Base-by-base conservation (phyloP, 805 yeast species). In the Candida namnaoensis region DNA sequence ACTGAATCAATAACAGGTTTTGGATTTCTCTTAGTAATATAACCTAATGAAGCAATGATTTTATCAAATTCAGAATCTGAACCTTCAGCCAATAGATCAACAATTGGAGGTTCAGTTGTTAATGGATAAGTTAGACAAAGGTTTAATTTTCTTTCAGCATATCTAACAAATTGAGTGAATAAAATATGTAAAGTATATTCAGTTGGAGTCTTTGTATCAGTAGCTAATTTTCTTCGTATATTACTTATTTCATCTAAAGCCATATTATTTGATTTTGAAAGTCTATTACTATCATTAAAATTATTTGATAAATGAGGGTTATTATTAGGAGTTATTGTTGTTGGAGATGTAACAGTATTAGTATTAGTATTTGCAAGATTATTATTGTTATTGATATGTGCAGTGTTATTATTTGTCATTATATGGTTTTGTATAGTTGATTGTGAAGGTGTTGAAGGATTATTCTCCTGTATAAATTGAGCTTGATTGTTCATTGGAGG, bases 1-100 rank as follows among this genome's bases (percentile, higher is more conserved):
- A 93, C 95, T 7, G 95, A 88, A 60, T 93, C 99, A 32, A 95
- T 88, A 1, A 93, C 96, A 0, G 96, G 95, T 55, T 88, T 90
- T 0, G 98, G 97, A 49, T 88, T 86, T 25, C 82, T 72, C 43
- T 88, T 73, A 1, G 99, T 95, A 34, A 93, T 86, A 57, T 86
- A 86, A 8, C 99, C 99, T 42, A 93, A 65, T 0, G 96, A 84
- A 13, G 78, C 78, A 19, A 95, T 76, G 40, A 88, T 85, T 52
- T 84, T 78, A 61, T 93, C 99, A 57, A 93, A 91, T 19, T 74
- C 76, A 0, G 84, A 80, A 54, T 93, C 98, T 1, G 76, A 80
- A 1, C 97, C 97, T 54, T 83, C 91, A 0, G 90, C 84, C 13
- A 95, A 62, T 13, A 88, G 62, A 34, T 84, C 86, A 19, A 81